Base-by-base conservation (phyloP, 805 yeast species). In the Lachancea sp. region DNA sequence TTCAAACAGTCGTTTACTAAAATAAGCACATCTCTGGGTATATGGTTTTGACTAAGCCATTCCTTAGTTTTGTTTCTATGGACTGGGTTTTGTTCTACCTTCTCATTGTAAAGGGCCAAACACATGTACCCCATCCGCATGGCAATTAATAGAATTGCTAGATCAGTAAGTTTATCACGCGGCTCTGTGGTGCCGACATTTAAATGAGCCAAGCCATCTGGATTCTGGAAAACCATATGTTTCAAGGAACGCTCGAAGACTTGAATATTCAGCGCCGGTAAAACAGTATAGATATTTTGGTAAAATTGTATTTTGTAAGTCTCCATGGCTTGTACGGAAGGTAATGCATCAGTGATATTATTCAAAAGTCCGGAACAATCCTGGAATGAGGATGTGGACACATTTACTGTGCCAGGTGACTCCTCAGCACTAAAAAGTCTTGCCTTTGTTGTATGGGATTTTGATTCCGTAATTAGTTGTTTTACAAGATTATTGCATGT, bases 161-260 rank as follows among this genome's bases (percentile, higher is more conserved):
- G 29, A 8, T 28, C 29, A 5, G 36, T 13, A 16, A 39, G 32
- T 18, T 33, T 25, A 6, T 18, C 5, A 5, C 3, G 15, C 23
- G 16, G 41, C 16, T 26, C 18, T 20, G 24, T 24, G n/a, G 34
- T 5, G 38, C 31, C 36, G 5, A 23, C 16, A 8, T 30, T 26
- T 11, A 33, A 16, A 8, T 21, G 19, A 28, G 45, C 43, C 3
- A 46, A 35, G 17, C 45, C 44, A 38, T 55, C 51, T 8, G 22
- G 16, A 8, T 8, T 21, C 11, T 38, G 30, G 29, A 61, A 24
- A 4, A 58, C 50, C 13, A 32, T 17, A 18, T 49, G 39, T 21
- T 45, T 29, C 5, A 62, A 24, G 11, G 57, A 47, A 19, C 54
- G 55, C 43, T 62, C 67, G 41, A 62, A 62, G 21, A 45, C 39